Base-by-base conservation (phyloP, 2,329 filamentous ascomycete species). In the Venturia carpophila region DNA sequence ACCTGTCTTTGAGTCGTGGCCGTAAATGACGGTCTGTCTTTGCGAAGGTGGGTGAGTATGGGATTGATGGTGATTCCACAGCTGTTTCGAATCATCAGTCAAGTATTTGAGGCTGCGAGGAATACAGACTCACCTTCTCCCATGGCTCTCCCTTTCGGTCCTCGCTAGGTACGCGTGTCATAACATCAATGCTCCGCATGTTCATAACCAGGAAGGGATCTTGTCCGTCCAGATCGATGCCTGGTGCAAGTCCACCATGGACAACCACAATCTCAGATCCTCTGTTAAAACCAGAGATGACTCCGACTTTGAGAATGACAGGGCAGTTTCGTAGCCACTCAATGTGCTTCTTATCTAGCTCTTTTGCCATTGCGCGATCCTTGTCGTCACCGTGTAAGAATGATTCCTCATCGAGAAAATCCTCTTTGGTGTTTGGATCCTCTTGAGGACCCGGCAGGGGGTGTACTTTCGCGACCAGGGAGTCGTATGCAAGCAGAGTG, bases 161-260 rank as follows among this genome's bases (percentile, higher is more conserved):
- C 68, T 78, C 78, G 64, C 79, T 84, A 4, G 85, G 86, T 15
- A 84, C 76, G 66, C 85, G 82, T 13, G 84, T 86, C 13, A 80
- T 77, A 21, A 86, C 81, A 69, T 89, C 81, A 64, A 96, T 83
- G 7, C 87, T 90, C 65, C 92, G 86, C 90, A 99, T 95, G 73
- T 91, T 94, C 92, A 97, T 97, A 49, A 90, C 89, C 63, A 88
- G 87, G 74, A 85, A 87, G 0, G 92, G 88, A 74, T 97, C 84
- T 70, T 88, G 93, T 63, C 83, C 79, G 58, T 87, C 80, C 17
- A 96, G 79, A 0, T 83, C 75, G 0, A 96, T 78, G 5, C 87
- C 88, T 0, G 93, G 91, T 0, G 94, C 87, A 1, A 97, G 81
- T 0, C 94, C 94, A 0, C 85, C 93, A 77, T 97, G 94, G 7